Base-by-base conservation (phyloP, 768 basidiomycete genomes). In the Mycena rosella region DNA sequence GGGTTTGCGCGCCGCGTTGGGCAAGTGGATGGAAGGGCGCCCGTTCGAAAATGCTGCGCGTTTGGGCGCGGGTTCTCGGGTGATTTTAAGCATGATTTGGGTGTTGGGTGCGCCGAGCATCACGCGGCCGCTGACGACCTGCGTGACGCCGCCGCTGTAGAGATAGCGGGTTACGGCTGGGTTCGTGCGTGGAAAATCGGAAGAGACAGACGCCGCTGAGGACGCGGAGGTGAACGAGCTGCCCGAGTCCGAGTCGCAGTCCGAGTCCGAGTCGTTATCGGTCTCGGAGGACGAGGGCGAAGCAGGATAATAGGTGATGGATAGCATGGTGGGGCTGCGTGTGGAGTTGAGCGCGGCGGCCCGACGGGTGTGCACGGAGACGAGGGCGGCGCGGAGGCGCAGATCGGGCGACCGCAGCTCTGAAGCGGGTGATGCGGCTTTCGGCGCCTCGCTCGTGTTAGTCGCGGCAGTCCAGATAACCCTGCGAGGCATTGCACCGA, bases 301-400 rank as follows among this genome's bases (percentile, higher is more conserved):
- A 15, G 34, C 34, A 15, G 34, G 8, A 15, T 7, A 36, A 15
- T 8, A 8, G 34, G 34, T 15, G 34, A 15, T 15, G 15, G 66
- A 67, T n/a, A 67, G 60, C 34, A 51, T 22, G 14, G 47, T 67
- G 27, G 66, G 66, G 5, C 62, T 45, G 13, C 60, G 66, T 7
- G 66, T 67, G 30, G 66, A 60, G 48, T 67, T 49, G 13, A 67
- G 22, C 22, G 60, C 60, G n/a, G 66, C 55, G 38, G 24, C 66
- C 10, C 40, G 32, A 15, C 54, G 60, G 2, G 53, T 18, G 18
- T 34, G 65, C 2, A 20, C 26, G 14, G 53, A 34, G 3, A 32
- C 34, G n/a, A 54, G 18, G 15, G 52, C 22, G 5, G 55, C 26
- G 20, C 63, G 63, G 6, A 51, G 6, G 22, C 38, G 54, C 17